Evolutionary conservation across 225 moss, liverwort and hornwort species (phyloP), one percentile per base, ranked within the genome.

Genomic region (Climacium dendroides): DNA sequence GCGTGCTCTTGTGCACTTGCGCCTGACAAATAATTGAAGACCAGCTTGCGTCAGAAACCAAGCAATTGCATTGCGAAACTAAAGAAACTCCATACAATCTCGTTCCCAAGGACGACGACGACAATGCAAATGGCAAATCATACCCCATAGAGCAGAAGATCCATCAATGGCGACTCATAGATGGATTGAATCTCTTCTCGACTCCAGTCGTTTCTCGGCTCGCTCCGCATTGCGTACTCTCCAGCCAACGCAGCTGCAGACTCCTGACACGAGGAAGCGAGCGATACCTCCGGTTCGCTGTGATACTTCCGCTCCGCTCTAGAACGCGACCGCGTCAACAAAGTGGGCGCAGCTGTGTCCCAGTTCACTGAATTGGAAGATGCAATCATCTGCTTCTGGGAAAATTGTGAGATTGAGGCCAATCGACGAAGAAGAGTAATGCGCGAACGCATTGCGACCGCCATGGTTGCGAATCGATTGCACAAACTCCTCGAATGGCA

Each of bases 161-260:
- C 99, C 93, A 99, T 88, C 87, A 99, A 89, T 28, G 99, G 99
- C 89, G 99, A 97, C 84, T 97, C 95, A 83, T 95, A 97, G 79
- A 99, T 91, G 50, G 94, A 87, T 77, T 95, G 95, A 92, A 94
- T 89, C 79, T 92, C 91, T 37, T 90, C 93, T 50, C 96, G 93
- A n/a, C 87, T 70, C 96, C 96, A 96, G 75, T 94, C 92, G 52
- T 89, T 93, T 39, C 95, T 89, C 28, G 92, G 89, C 50, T 93
- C 95, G 39, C 88, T 90, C 77, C 83, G 82, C 65, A 95, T 91
- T 53, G 96, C 93, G 73, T 80, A 83, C 55, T 94, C 92, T 53
- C 77, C 92, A 43, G 92, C 92, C 43, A 81, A 52, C 84, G 92
- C 92, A 75, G 92, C 92, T 30, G 90, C 34, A 76, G 92, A 85